Evolutionary conservation across 2,329 filamentous ascomycete species (phyloP), one percentile per base, ranked within the genome.

Genomic region (Bisporella sp.): DNA sequence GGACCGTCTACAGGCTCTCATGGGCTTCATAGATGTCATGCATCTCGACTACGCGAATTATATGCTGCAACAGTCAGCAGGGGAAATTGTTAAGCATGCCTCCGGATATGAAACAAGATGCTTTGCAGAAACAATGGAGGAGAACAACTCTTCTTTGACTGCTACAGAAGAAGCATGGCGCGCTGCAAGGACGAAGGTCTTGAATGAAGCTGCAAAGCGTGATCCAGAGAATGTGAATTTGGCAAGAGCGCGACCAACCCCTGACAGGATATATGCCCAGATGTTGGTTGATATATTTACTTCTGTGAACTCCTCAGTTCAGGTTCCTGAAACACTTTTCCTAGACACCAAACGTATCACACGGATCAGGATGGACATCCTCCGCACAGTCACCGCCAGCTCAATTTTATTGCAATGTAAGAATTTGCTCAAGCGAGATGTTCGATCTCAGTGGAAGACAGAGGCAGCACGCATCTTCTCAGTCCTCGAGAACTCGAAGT

Each of bases 31-130:
- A 50, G 85, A 93, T 60, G 71, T 85, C 35, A 84, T 92, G 70
- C 79, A 87, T 29, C 81, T 89, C 52, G 88, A 93, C 61, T 90
- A 91, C 62, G 84, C 87, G 53, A 93, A 93, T 64, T 92, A 89
- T 62, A 75, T 91, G 59, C 72, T 93, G 46, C 81, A 83, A 65
- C 78, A 85, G 31, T 82, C 83, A 0, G 85, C 85, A 1, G 85
- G 86, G 0, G 79, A 80, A 5, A 75, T 93, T 47, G 80, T 89
- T 48, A 79, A 84, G 55, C 83, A 87, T 56, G 82, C 86, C 2
- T 71, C 82, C 1, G 76, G 81, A 12, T 92, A 92, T 64, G 88
- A 93, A 62, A 76, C 81, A n/a, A 83, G 83, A 57, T 74, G 76
- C 39, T 93, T 93, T 59, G 73, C 78, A 1, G 75, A 84, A 81